Conservation (phyloP, 768 basidiomycete genomes). For the Lentinus brumalis region DNA sequence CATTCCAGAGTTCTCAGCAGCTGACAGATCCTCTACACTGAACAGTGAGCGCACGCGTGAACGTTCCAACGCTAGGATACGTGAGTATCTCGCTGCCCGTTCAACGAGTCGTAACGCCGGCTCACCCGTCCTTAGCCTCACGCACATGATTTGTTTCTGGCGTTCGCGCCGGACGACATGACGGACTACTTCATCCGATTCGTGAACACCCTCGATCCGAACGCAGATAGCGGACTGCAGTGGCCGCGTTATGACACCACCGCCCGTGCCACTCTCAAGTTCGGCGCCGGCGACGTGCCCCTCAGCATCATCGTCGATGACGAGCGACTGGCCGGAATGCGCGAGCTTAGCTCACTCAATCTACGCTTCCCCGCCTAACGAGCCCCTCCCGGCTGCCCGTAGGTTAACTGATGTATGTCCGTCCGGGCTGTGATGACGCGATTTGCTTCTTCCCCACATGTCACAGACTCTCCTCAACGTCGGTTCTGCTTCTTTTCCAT, state of each 20-base stretch:
- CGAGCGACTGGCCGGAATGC: background rate
- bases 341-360: background rate
- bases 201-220: slow-evolving; percentile 46
- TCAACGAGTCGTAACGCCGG: background rate
- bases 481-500: too few relatives aligned
- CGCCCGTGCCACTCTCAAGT: background rate
- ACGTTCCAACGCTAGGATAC: slow-evolving; percentile 4
- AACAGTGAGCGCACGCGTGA: slow-evolving; percentile 16
- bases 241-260: slow-evolving; percentile 24
- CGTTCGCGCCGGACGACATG: slow-evolving; percentile 46
- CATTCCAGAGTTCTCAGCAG: too few relatives aligned
- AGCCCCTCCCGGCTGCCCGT: too few relatives aligned
- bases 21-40: too few relatives aligned
- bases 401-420: too few relatives aligned
- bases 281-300: background rate
- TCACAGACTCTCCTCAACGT: too few relatives aligned
- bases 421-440: too few relatives aligned
- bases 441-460: too few relatives aligned
- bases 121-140: slow-evolving; percentile 39
- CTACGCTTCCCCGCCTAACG: background rate
- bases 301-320: background rate
- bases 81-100: background rate
- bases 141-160: slow-evolving; percentile 41
- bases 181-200: slow-evolving; percentile 51
- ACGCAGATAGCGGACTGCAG: slow-evolving; percentile 26